Base-by-base conservation (phyloP, 1,284 basidiomycete species). In the Austroboletus rostrupii region DNA sequence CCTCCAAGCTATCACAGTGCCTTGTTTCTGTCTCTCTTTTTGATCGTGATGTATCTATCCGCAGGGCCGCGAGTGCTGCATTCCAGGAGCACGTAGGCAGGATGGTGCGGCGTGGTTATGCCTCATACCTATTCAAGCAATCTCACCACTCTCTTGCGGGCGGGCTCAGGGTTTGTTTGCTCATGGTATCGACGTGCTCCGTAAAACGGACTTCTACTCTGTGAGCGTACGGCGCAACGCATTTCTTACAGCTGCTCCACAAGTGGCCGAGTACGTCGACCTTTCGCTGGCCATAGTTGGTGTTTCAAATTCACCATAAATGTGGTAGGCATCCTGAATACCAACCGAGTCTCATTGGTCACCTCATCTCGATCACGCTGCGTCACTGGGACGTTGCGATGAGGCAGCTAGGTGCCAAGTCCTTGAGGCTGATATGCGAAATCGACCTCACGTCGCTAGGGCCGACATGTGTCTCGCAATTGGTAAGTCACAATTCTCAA, bases 41-140 rank as follows among this genome's bases (percentile, higher is more conserved):
- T 59, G 97, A 99, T 70, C 80, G 97, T 26, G 97, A 99, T 65
- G 85, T 98, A 13, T 90, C 92, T 52, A 93, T 99, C 44, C 80
- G 97, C n/a, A 75, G 97, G 54, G 97, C 97, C 5, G 94, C 96
- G 3, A 98, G 95, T 69, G 97, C 97, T 10, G 93, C 96, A 4
- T 99, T 93, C 66, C 97, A 99, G 67, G 97, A 99, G 69, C 88
- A 90, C 61, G 97, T 98, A 37, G 97, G 97, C 10, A 77, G 97
- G 60, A 88, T 90, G 70, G 92, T 95, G 61, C 70, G 83, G 70
- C 29, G 19, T 38, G 29, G 26, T 45, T 48, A 43, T 52, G 20
- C 45, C 42, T 56, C 37, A 48, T 41, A 33, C 33, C 28, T 47
- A 26, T n/a, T 52, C 42, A 29, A 33, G 33, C 51, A 50, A 41